Evolutionary conservation across 2,329 filamentous ascomycete species (phyloP).

Genomic region (Diaporthe ilicicola): DNA sequence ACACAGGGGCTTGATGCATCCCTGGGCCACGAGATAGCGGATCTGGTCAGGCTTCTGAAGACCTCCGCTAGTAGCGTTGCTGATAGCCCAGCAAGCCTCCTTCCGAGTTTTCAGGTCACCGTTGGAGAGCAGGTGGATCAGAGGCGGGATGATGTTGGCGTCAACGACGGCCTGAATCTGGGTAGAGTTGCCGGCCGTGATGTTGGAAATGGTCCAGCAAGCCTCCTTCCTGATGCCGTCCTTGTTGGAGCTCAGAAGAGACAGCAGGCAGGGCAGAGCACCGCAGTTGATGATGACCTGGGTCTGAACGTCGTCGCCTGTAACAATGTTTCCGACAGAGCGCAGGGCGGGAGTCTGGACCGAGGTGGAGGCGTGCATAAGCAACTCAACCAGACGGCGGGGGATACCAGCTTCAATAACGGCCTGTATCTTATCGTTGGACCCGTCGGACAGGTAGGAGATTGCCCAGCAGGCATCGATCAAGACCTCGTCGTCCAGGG

Average conservation of each 20-base stretch:
- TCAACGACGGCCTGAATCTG: slow-evolving; percentile 98
- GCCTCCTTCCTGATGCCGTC: slow-evolving; percentile 99
- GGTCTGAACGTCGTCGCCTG: slow-evolving; percentile 97
- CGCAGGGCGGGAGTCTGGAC: slow-evolving; percentile 97
- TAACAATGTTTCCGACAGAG: slow-evolving; percentile 98
- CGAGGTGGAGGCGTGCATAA: slow-evolving; percentile 98
- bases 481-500: slow-evolving; percentile 95
- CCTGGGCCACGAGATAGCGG: slow-evolving; percentile 89
- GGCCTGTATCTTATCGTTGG: slow-evolving; percentile 99
- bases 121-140: slow-evolving; percentile 95
- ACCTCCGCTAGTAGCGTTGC: slow-evolving; percentile 95
- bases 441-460: slow-evolving; percentile 96
- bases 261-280: slow-evolving; percentile 88
- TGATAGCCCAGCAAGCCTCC: slow-evolving; percentile 99
- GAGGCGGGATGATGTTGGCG: slow-evolving; percentile 93
- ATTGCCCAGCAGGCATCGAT: slow-evolving; percentile 99
- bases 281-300: slow-evolving; percentile 99
- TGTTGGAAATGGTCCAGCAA: slow-evolving; percentile 99
- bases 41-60: slow-evolving; percentile 99
- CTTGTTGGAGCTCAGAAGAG: slow-evolving; percentile 94
- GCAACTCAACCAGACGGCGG: slow-evolving; percentile 91
- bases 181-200: slow-evolving; percentile 96
- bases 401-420: slow-evolving; percentile 99
- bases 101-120: slow-evolving; percentile 99
- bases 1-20: slow-evolving; percentile 97